Base-by-base conservation (phyloP, 306 rosid species). In the Coriaria nepalensis region DNA sequence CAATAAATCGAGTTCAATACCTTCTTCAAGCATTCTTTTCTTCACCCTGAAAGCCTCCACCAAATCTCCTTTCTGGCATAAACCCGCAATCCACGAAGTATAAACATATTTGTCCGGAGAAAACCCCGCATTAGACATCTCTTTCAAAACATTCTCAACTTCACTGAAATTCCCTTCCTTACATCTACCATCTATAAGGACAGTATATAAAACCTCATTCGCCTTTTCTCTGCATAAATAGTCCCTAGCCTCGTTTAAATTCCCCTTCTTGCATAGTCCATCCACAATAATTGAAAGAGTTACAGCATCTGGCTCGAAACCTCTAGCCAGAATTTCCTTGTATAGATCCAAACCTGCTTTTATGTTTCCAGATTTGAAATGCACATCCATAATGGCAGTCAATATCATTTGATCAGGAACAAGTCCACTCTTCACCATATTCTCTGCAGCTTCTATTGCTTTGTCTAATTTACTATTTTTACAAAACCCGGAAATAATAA, bases 11-110 rank as follows among this genome's bases (percentile, higher is more conserved):
- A 57, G 76, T 50, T 51, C 66, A 35, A 65, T 42, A 33, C 51
- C 64, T 43, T 65, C 76, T 56, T 51, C 35, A 50, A 55, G 60
- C 76, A 69, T 63, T 59, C 53, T 58, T 53, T 47, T 69, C 62
- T 69, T 63, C 12, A 69, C 50, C 40, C 50, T 10, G 48, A 69
- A 69, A 53, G 70, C 70, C 50, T 69, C 68, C 3, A 63, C 38
- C 61, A 69, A 56, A 37, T 64, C 15, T 41, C 75, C 75, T 29
- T 69, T 65, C 45, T 53, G 59, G 57, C 75, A 69, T 7, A 69
- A 62, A 14, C 50, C 66, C 8, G 75, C 62, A 43, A 69, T 63
- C 75, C 66, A 69, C 6, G 75, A 69, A 37, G 75, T 69, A 48
- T 69, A 69, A 14, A 43, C 50, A 41, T 47, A 58, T 48, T 62